phyloP scores from a whole-genome alignment of 2,329 filamentous ascomycete genomes.

The Neonectria hederae region DNA sequence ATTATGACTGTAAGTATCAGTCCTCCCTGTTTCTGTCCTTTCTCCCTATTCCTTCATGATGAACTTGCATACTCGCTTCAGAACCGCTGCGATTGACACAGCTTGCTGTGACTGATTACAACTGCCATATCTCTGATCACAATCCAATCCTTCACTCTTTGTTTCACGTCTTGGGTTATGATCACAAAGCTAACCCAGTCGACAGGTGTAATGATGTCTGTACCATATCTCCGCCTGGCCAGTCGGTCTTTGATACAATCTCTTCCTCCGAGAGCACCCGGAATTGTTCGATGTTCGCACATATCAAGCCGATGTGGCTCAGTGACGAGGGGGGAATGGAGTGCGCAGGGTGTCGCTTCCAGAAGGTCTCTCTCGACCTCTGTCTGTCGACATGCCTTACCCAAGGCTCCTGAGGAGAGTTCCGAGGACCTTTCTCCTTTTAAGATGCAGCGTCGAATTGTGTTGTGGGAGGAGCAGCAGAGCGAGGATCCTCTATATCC shows the following conservation, averaged over 20 bases:
- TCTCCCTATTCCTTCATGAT: constrained; percentile 47
- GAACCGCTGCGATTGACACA: constrained; percentile 62
- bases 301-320: constrained; percentile 19
- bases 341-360: constrained; percentile 9
- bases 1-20: constrained; percentile 52
- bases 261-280: constrained; percentile 20
- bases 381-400: constrained; percentile 10
- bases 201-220: constrained; percentile 50
- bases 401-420: constrained; percentile 31
- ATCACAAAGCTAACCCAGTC: constrained; percentile 33
- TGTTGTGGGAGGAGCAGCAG: constrained; percentile 46
- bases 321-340: constrained; percentile 24
- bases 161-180: constrained; percentile 14
- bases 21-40: not conserved
- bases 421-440: constrained; percentile 47
- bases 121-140: constrained; percentile 52
- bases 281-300: constrained; percentile 26
- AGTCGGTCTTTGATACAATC: constrained; percentile 41
- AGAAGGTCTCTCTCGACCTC: constrained; percentile 38
- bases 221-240: constrained; percentile 50
- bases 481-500: constrained; percentile 48
- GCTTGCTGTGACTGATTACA: constrained; percentile 56
- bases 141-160: constrained; percentile 21
- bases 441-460: constrained; percentile 48
- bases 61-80: constrained; percentile 56